Base-by-base conservation (phyloP, 2,329 filamentous ascomycete genomes). In the Pyrenophora graminea region DNA sequence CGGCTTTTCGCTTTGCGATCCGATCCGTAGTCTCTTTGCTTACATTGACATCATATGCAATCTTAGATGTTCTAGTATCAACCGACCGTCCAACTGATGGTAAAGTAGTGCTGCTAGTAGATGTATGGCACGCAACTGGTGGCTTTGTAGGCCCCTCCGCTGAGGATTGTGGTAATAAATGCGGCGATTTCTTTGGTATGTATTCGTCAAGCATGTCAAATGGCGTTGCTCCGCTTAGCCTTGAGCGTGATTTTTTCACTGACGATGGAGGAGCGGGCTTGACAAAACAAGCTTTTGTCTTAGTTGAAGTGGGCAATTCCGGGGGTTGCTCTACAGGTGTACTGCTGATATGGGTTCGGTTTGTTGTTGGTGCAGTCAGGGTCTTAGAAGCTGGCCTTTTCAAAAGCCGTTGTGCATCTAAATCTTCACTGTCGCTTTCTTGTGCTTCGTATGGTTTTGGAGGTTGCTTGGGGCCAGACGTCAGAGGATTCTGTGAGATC, bases 341-440 rank as follows among this genome's bases (percentile, higher is more conserved):
- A n/a, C 33, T 40, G 18, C 18, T 39, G 8, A 8, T 53, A 34
- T 31, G 27, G 9, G 27, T 13, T 30, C 10, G 27, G 7, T 7
- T 38, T 15, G 39, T 17, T 44, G 51, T 39, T 17, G 41, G 25
- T 30, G 49, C 36, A 17, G 32, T 13, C 10, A 21, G 8, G 45
- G 17, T 3, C 51, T 61, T 47, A 47, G 33, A 8, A 25, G 34
- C 23, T 32, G 40, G 17, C 13, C 41, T 56, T 51, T 32, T 13
- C 32, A 52, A 32, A 4, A 30, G 57, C 10, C 30, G 42, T 6
- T 56, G 58, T 4, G 55, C 54, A 47, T 72, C 64, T 12, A 71
- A 51, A 43, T 71, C 68, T 12, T 70, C 67, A 45, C 64, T 66
- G 32, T 71, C 68, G 19, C 62, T 63, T n/a, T 58, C 58, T 18